phyloP scores from a whole-genome alignment of 2,329 filamentous ascomycete species.

The Chrysoporthe deuterocubensis region DNA sequence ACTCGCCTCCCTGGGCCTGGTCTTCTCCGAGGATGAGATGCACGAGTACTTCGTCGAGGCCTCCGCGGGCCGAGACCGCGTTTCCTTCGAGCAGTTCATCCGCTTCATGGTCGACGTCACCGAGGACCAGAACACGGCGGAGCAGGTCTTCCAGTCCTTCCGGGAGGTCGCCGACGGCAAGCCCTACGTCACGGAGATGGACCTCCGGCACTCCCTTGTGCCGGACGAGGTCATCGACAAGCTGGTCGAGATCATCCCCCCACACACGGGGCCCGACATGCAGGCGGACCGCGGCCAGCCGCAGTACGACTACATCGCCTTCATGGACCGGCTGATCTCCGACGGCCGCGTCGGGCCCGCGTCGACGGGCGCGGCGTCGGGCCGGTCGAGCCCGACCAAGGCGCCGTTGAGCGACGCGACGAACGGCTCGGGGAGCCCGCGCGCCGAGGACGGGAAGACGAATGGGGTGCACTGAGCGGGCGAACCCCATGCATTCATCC shows the following conservation, averaged over 20 bases:
- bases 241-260: conserved; percentile 83
- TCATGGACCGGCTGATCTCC: conserved; percentile 86
- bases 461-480: conserved; percentile 40
- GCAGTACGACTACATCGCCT: conserved; percentile 95
- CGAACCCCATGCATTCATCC: not conserved
- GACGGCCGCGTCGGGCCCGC: conserved; percentile 36
- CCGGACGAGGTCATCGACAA: conserved; percentile 97
- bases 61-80: conserved; percentile 76
- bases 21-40: conserved; percentile 98
- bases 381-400: conserved; percentile 28
- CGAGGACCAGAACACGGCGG: conserved; percentile 97
- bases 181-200: conserved; percentile 97
- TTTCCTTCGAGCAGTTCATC: conserved; percentile 98
- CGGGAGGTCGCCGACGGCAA: conserved; percentile 97
- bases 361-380: conserved; percentile 23
- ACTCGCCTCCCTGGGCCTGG: conserved; percentile 89
- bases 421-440: conserved; percentile 39
- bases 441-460: conserved; percentile 37
- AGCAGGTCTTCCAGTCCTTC: conserved; percentile 98
- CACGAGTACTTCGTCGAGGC: conserved; percentile 91
- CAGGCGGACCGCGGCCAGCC: conserved; percentile 80
- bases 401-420: conserved; percentile 32
- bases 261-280: conserved; percentile 82
- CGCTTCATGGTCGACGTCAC: conserved; percentile 99
- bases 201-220: conserved; percentile 90